These are phyloP conservation scores for Fusarium duplospermum DNA, from an alignment of 2,329 filamentous ascomycete genomes.

Conservation along the genomic window DNA sequence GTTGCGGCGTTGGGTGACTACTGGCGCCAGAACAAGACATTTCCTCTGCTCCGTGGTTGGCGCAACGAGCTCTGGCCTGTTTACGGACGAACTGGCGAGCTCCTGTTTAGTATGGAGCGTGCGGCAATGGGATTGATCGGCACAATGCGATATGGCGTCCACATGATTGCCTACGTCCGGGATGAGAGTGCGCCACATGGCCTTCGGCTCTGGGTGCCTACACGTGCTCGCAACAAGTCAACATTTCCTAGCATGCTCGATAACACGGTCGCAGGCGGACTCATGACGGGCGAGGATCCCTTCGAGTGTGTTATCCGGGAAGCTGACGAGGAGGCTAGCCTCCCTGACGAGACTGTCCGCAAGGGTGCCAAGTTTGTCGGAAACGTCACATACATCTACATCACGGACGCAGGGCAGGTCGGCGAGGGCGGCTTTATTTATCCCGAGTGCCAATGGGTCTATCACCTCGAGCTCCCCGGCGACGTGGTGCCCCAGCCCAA, in stretches of 20 bases:
- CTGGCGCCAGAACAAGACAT: slow-evolving; percentile 77
- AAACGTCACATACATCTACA: slow-evolving; percentile 85
- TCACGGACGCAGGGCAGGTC: slow-evolving; percentile 79
- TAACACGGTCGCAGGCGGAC: slow-evolving; percentile 86
- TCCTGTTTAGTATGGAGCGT: slow-evolving; percentile 83
- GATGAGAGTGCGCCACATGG: slow-evolving; percentile 57
- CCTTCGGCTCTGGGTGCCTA: slow-evolving; percentile 86
- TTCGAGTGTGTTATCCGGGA: slow-evolving; percentile 88
- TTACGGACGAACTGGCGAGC: slow-evolving; percentile 71
- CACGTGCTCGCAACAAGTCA: slow-evolving; percentile 79
- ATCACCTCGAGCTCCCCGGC: slow-evolving; percentile 82
- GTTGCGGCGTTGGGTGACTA: slow-evolving; percentile 69
- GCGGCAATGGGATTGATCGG: slow-evolving; percentile 80
- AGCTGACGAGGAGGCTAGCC: slow-evolving; percentile 86
- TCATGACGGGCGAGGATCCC: slow-evolving; percentile 82
- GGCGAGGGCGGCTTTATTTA: slow-evolving; percentile 86
- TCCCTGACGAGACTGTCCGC: slow-evolving; percentile 77
- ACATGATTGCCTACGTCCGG: slow-evolving; percentile 80
- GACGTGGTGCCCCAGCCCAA: slow-evolving; percentile 79
- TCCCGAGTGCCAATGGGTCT: slow-evolving; percentile 92
- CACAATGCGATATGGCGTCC: slow-evolving; percentile 80
- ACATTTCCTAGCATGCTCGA: slow-evolving; percentile 95
- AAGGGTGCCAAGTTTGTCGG: slow-evolving; percentile 69
- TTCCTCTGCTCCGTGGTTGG: slow-evolving; percentile 82
- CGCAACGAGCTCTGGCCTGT: slow-evolving; percentile 84